Evolutionary conservation across 208 protist species (phyloP).

Genomic region (Acanthamoeba polyphaga): DNA sequence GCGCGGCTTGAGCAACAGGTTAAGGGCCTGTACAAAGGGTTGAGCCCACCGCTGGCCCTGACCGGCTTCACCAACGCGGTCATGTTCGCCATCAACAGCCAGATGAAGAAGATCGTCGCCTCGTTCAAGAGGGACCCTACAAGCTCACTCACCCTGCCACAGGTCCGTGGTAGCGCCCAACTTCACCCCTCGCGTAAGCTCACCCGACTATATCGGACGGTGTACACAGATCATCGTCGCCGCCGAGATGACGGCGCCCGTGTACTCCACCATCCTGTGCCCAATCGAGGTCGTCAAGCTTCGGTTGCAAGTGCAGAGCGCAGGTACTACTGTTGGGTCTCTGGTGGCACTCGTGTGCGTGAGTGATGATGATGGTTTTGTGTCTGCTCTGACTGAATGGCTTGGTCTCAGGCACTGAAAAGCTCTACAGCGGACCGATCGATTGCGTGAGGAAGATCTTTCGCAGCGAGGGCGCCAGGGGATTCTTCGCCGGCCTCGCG

Average conservation of each 20-base stretch:
- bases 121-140: background rate
- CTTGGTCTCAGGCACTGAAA: background rate
- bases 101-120: constrained; percentile 32
- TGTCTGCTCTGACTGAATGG: background rate
- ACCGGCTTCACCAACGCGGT: constrained; percentile 26
- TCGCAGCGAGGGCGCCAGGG: constrained; percentile 36
- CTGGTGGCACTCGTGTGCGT: background rate
- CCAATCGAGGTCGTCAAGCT: constrained; percentile 50
- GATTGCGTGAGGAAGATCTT: constrained; percentile 81
- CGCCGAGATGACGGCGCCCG: constrained; percentile 9
- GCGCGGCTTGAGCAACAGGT: background rate
- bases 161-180: background rate
- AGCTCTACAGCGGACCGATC: constrained; percentile 79
- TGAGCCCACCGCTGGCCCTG: background rate
- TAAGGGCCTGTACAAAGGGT: constrained; percentile 30
- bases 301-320: background rate
- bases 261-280: constrained; percentile 30
- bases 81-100: constrained; percentile 40
- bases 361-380: background rate
- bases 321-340: background rate
- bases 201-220: background rate
- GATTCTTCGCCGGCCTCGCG: constrained; percentile 76
- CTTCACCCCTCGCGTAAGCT: background rate
- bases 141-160: background rate
- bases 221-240: constrained; percentile 15